These are phyloP conservation scores for Ascocoryne sarcoides DNA, from an alignment of 2,329 filamentous ascomycete genomes.

Conservation along the genomic window DNA sequence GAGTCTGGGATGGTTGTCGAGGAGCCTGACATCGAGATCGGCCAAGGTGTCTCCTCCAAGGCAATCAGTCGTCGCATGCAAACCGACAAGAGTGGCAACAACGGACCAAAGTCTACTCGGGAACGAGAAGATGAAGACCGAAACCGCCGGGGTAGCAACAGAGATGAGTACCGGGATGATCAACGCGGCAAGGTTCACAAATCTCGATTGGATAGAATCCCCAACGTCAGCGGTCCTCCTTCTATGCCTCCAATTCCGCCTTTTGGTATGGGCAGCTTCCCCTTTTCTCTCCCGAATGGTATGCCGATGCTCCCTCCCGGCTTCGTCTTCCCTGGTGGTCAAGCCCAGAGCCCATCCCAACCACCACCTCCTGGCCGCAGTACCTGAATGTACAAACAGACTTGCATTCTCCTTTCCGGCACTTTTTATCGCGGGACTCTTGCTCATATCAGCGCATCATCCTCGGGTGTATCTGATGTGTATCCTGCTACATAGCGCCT, in stretches of 20 bases:
- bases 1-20: conserved; percentile 82
- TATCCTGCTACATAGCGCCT: background rate
- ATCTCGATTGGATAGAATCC: conserved; percentile 5
- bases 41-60: conserved; percentile 93
- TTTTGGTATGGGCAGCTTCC: conserved; percentile 20
- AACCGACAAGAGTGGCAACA: conserved; percentile 56
- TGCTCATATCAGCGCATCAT: background rate
- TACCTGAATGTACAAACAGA: conserved; percentile 6
- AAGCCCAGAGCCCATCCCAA: conserved; percentile 21
- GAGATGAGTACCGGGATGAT: conserved; percentile 7
- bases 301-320: conserved; percentile 42
- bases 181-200: conserved; percentile 15
- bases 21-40: conserved; percentile 97
- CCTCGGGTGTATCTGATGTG: background rate
- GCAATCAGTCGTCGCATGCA: conserved; percentile 63
- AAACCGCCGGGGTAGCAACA: conserved; percentile 2
- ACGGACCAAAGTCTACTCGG: conserved; percentile 50
- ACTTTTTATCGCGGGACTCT: background rate
- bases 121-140: conserved; percentile 26
- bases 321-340: conserved; percentile 30
- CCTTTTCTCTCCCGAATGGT: conserved; percentile 39
- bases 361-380: conserved; percentile 22
- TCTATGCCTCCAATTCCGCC: conserved; percentile 19
- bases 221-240: conserved; percentile 12
- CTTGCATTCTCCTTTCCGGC: background rate